Percentiles rank a stretch among this genome's conserved stretches.
phyloP scores from a whole-genome alignment of 805 yeast species.

The Wickerhamomyces queroliae region DNA sequence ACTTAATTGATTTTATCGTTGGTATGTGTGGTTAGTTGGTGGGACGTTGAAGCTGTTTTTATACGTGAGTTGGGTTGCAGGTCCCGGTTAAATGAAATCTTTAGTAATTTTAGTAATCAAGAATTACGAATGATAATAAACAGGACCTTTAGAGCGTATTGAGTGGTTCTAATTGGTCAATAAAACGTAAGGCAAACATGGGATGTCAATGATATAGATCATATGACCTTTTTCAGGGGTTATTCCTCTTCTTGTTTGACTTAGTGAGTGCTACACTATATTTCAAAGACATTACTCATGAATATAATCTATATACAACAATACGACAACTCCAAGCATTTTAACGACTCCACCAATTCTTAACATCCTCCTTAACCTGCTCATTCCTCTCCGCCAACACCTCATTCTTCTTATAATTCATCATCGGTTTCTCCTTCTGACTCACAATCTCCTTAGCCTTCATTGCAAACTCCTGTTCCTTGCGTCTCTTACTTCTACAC shows the following conservation, averaged over 20 bases:
- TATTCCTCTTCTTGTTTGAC: no score
- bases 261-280: no score
- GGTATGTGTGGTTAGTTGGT: not conserved
- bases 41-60: not conserved
- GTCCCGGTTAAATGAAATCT: constrained; percentile 1
- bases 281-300: not conserved
- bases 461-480: constrained; percentile 60
- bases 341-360: constrained; percentile 21
- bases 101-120: constrained; percentile 1
- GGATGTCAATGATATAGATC: no score
- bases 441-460: constrained; percentile 52
- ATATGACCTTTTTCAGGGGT: no score
- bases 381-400: constrained; percentile 17
- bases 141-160: no score
- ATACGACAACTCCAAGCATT: no score
- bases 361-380: constrained; percentile 20
- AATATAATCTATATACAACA: not conserved
- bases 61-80: not conserved
- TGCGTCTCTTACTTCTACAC: constrained; percentile 67
- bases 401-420: constrained; percentile 16
- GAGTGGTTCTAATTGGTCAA: no score
- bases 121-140: no score
- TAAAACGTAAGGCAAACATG: no score
- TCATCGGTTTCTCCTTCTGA: constrained; percentile 31
- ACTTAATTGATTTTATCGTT: not conserved